phyloP scores from a whole-genome alignment of 192 early-diverging fungal species.

The Spizellomyces punctatus region DNA sequence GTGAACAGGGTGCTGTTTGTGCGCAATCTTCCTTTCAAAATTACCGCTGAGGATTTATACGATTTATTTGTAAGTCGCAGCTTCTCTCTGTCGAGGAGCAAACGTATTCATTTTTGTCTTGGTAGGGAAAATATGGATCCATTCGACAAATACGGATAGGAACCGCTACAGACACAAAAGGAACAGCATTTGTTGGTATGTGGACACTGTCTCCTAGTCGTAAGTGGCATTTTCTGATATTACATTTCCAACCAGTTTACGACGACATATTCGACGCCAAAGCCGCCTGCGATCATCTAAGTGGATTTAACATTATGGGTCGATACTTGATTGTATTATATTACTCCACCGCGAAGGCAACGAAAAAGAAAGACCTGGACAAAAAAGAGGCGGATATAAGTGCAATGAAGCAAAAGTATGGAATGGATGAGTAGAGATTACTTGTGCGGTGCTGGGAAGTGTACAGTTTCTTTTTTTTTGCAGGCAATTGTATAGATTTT shows the following conservation, averaged over 20 bases:
- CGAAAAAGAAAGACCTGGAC: conserved; percentile 78
- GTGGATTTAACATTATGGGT: conserved; percentile 93
- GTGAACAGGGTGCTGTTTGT: conserved; percentile 95
- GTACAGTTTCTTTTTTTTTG: no score
- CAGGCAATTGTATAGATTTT: no score
- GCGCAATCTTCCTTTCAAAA: conserved; percentile 95
- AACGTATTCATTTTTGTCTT: background rate
- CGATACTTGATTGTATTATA: conserved; percentile 95
- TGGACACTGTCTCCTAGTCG: background rate
- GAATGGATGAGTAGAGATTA: conserved; percentile 10
- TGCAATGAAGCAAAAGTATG: conserved; percentile 50
- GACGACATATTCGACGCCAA: conserved; percentile 99
- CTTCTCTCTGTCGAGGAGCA: background rate
- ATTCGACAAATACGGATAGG: conserved; percentile 94
- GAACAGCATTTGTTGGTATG: conserved; percentile 88
- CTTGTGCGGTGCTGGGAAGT: no score
- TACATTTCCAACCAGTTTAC: conserved; percentile 59
- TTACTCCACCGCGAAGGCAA: conserved; percentile 78
- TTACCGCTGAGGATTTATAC: conserved; percentile 95
- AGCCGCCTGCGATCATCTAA: conserved; percentile 92
- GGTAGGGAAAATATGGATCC: conserved; percentile 71
- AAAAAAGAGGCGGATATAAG: conserved; percentile 54
- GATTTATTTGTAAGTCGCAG: conserved; percentile 77
- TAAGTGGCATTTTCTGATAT: background rate
- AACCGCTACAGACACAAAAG: conserved; percentile 80